Evolutionary conservation across 225 moss, liverwort and hornwort genomes (phyloP).

Genomic region (Bryoerythrophyllum caledonicum): DNA sequence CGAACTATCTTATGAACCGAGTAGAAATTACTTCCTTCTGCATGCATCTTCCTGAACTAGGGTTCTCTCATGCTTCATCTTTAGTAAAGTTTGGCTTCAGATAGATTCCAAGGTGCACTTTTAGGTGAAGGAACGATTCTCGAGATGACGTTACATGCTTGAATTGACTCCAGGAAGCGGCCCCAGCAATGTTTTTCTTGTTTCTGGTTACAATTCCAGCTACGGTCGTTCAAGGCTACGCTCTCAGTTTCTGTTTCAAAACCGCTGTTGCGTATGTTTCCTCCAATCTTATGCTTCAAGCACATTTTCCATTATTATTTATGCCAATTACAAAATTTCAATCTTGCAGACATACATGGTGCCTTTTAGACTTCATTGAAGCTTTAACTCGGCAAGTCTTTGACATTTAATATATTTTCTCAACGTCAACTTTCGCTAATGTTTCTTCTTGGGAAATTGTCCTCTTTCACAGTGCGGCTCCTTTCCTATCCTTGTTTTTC

Average conservation of each 20-base stretch:
- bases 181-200: constrained; percentile 59
- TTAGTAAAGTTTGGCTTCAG: neutral
- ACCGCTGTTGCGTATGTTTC: constrained; percentile 57
- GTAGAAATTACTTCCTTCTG: constrained; percentile 3
- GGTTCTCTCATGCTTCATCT: constrained; percentile 1
- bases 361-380: constrained; percentile 11
- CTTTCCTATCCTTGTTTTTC: constrained; percentile 61
- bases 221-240: constrained; percentile 65
- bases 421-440: constrained; percentile 6
- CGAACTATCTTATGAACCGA: constrained; percentile 5
- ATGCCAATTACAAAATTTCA: constrained; percentile 8
- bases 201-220: constrained; percentile 80
- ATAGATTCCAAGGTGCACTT: constrained; percentile 11
- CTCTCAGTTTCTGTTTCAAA: constrained; percentile 65
- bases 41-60: neutral
- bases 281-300: constrained; percentile 14
- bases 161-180: constrained; percentile 62
- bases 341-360: constrained; percentile 1
- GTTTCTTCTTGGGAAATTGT: constrained; percentile 6
- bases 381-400: neutral
- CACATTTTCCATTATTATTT: constrained; percentile 9
- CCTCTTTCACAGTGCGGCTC: constrained; percentile 62
- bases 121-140: constrained; percentile 3
- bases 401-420: constrained; percentile 4
- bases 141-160: constrained; percentile 20